Base-by-base conservation (phyloP, 2,329 filamentous ascomycete species). In the Curvularia sp. region DNA sequence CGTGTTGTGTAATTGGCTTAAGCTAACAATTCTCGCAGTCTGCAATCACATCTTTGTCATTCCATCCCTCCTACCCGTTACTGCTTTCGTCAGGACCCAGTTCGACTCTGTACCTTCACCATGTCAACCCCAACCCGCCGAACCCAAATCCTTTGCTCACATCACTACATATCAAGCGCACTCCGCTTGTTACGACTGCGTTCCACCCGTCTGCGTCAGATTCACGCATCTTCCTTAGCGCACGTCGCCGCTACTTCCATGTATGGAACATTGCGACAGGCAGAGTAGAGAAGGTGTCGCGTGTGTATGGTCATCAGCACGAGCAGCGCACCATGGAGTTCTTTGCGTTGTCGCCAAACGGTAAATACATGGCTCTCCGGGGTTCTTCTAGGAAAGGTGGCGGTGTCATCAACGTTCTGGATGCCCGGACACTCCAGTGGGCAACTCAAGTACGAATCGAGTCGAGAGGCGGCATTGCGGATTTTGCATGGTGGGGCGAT, bases 401-500 rank as follows among this genome's bases (percentile, higher is more conserved):
- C 56, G 95, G 95, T 67, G 84, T 92, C 53, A 85, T 99, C 78
- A 97, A 97, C 76, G 82, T 99, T 24, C 80, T 99, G 26, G 89
- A 89, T 78, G 88, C 90, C 1, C 82, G 80, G 24, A 94, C 93
- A 0, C 88, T 91, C 73, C 94, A 97, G 79, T 98, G 94, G 94
- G 82, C 93, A 47, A 86, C 90, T 0, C 88, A 94, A 64, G 92
- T 91, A 13, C 86, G 93, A 39, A 83, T 97, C 46, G 92, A 97
- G 70, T 89, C 91, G 64, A 85, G 86, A 49, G 89, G 92, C 50
- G 93, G 93, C 38, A 88, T 98, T 48, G 90, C 92, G 0, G 94
- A 97, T 76, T 96, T 97, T 71, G 88, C 87, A 1, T 99, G 95
- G 95, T 97, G 93, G 93, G 85, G 87, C 53, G 88, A 92, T 61